Conservation (phyloP, 225 moss, liverwort and hornwort species). For the Marchantia polymorpha region DNA sequence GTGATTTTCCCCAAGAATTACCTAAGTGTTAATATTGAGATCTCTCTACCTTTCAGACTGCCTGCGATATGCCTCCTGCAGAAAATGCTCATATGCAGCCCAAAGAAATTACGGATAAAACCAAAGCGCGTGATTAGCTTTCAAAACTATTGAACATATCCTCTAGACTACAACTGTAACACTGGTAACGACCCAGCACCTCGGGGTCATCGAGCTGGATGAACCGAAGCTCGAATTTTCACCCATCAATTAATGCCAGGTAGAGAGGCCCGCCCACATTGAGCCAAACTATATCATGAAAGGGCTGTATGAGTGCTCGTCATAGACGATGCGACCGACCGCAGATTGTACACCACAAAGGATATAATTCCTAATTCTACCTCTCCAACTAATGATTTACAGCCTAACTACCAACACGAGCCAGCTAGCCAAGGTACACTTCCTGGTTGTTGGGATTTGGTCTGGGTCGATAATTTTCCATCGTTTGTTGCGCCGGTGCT, state of each 20-base stretch:
- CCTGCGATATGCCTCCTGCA: too few species aligned
- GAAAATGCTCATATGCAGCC: not conserved
- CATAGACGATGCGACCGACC: not conserved
- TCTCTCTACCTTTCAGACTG: not conserved
- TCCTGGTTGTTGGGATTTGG: constrained; percentile 34
- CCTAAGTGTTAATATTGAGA: not conserved
- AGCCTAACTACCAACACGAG: not conserved
- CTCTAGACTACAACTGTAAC: constrained; percentile 8
- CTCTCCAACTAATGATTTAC: constrained; percentile 14
- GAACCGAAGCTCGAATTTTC: not conserved
- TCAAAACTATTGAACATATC: too few species aligned
- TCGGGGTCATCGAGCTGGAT: not conserved
- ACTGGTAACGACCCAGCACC: not conserved
- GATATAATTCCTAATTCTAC: not conserved
- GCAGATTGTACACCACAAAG: not conserved
- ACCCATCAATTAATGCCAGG: not conserved
- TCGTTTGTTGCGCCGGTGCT: constrained; percentile 39
- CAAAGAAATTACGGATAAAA: too few species aligned
- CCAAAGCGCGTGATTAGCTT: not conserved
- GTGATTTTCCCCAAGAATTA: not conserved
- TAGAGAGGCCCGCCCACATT: not conserved
- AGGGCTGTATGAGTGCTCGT: not conserved
- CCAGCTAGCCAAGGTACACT: constrained; percentile 33
- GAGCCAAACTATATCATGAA: not conserved
- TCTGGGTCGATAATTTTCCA: constrained; percentile 47